Evolutionary conservation across 352 stramenopile species (phyloP).

Genomic region (Globisporangium splendens): DNA sequence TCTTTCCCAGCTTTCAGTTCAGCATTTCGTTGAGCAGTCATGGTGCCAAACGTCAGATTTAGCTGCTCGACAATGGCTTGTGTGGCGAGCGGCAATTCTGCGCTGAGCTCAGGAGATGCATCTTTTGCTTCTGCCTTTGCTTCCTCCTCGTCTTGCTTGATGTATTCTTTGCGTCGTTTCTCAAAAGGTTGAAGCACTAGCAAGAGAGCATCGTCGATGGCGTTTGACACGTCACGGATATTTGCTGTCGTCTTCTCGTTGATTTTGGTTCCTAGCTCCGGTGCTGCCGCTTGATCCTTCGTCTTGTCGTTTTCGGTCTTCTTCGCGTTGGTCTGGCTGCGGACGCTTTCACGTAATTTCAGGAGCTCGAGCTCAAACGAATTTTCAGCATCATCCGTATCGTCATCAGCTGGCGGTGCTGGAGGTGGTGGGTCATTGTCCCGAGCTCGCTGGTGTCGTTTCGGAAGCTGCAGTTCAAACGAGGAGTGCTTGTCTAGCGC

Average conservation of each 20-base stretch:
- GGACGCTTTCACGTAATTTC: too few species aligned
- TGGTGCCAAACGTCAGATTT: constrained; percentile 35
- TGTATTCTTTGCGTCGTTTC: constrained; percentile 17
- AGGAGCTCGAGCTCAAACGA: too few species aligned
- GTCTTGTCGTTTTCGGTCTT: constrained; percentile 17
- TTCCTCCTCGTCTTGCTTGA: constrained; percentile 25
- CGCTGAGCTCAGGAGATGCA: constrained; percentile 3
- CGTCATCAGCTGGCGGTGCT: too few species aligned
- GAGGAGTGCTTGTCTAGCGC: neutral
- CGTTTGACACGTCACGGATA: constrained; percentile 31
- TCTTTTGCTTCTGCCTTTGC: constrained; percentile 11
- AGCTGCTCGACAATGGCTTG: constrained; percentile 42
- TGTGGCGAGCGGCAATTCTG: constrained; percentile 24
- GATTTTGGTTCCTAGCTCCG: constrained; percentile 11
- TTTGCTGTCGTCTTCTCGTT: constrained; percentile 16
- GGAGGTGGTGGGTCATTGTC: too few species aligned
- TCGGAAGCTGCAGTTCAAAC: constrained; percentile 1
- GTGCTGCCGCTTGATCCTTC: constrained; percentile 7
- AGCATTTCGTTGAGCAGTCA: constrained; percentile 26
- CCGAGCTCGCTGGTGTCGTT: too few species aligned
- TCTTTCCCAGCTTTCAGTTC: constrained; percentile 34
- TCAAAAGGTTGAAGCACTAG: constrained; percentile 54
- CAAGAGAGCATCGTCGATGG: constrained; percentile 42
- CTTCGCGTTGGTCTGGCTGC: neutral
- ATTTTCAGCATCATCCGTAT: too few species aligned